Evolutionary conservation across 352 stramenopile species (phyloP), one percentile per base, ranked within the genome.

Genomic region (Phytophthora syringae): DNA sequence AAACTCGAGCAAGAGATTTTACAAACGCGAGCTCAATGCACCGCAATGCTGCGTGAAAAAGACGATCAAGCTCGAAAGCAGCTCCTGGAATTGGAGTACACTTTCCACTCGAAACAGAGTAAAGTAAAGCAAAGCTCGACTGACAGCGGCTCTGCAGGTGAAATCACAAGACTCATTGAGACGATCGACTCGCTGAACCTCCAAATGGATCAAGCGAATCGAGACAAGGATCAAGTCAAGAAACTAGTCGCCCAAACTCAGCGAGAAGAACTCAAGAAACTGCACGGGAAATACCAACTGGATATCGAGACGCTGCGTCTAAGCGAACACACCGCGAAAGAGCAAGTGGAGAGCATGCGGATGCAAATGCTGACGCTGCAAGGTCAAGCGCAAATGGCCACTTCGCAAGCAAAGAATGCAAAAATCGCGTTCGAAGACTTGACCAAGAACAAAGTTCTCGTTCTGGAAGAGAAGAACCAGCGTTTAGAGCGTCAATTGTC

Each of bases 261-360:
- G 16, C 82, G 88, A 56, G 9, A 52, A 12, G 86, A 93, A 18
- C 42, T 89, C 24, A 88, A 86, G 53, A 82, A 80, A 2, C 15
- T 93, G 6, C 77, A 90, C 7, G 84, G 87, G 13, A 82, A 75
- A 27, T 90, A 91, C 32, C 81, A 90, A 24, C 10, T 79, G 1
- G 86, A 94, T 32, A 81, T 91, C 53, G 86, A 94, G 42, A 51
- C 78, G 1, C 57, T 91, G 18, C 79, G 86, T 2, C 52, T 94
- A 15, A 85, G 72, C 11, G 76, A 90, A 18, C 81, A 91, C 54
- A 72, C 76, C 5, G 79, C 78, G 12, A 92, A 85, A 36, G 82
- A 90, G 34, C 69, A 89, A 37, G 49, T 65, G 3, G 84, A 92
- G 36, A 68, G 30, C 20, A 56, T 80, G 1, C 63, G 80, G 16